These are phyloP conservation scores for Diaporthe helianthi DNA, from an alignment of 2,329 filamentous ascomycete species.

Conservation along the genomic window DNA sequence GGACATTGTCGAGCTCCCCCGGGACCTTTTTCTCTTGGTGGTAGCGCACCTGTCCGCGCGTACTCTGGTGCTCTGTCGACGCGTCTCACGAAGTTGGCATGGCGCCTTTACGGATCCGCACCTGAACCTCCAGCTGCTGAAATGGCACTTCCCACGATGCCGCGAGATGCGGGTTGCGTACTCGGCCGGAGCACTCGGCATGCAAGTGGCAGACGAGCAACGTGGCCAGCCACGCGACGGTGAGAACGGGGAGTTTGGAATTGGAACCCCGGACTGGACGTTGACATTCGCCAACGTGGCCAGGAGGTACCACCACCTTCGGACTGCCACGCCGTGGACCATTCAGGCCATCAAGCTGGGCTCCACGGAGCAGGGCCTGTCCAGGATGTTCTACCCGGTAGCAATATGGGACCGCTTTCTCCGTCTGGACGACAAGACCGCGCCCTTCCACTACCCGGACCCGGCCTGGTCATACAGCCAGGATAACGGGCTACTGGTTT, in stretches of 20 bases:
- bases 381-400: conserved; percentile 43
- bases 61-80: conserved; percentile 59
- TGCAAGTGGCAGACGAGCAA: not conserved
- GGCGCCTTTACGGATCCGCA: conserved; percentile 56
- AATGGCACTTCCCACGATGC: conserved; percentile 58
- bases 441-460: conserved; percentile 54
- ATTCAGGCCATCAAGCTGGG: conserved; percentile 53
- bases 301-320: conserved; percentile 61
- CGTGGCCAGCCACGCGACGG: not conserved
- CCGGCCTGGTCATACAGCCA: conserved; percentile 61
- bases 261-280: conserved; percentile 45
- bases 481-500: conserved; percentile 63
- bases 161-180: conserved; percentile 56
- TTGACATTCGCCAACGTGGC: conserved; percentile 56
- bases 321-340: conserved; percentile 53
- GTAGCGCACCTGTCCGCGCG: conserved; percentile 54
- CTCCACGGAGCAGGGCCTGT: conserved; percentile 35
- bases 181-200: conserved; percentile 34
- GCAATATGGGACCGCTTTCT: conserved; percentile 55
- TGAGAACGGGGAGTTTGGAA: not conserved
- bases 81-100: conserved; percentile 57
- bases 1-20: conserved; percentile 57
- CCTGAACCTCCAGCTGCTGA: conserved; percentile 55
- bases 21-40: conserved; percentile 64
- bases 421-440: conserved; percentile 48